Conservation (phyloP, 2,329 filamentous ascomycete species). For the Ophiognomonia clavigignenti-juglandacearum region DNA sequence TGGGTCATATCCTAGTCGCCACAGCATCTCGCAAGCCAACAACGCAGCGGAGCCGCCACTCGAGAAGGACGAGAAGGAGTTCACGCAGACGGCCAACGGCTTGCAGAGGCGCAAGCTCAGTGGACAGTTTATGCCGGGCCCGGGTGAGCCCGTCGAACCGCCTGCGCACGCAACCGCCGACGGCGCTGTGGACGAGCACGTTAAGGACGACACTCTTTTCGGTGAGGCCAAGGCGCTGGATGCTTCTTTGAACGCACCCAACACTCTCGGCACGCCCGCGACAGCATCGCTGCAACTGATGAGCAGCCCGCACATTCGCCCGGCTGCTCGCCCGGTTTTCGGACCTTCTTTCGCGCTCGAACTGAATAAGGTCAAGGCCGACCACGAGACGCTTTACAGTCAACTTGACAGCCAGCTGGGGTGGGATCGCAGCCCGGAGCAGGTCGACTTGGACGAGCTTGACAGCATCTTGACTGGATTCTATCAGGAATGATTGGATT, state of each 20-base stretch:
- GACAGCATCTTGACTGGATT: conserved; percentile 79
- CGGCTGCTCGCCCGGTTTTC: conserved; percentile 21
- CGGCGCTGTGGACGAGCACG: conserved; percentile 32
- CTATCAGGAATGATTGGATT: conserved; percentile 32
- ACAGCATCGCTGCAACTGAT: conserved; percentile 40
- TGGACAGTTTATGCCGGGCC: conserved; percentile 36
- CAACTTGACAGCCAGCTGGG: conserved; percentile 43
- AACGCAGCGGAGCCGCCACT: conserved; percentile 82
- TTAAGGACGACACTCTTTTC: conserved; percentile 50
- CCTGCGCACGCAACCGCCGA: conserved; percentile 28
- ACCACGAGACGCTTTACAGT: conserved; percentile 34
- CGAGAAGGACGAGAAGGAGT: conserved; percentile 93
- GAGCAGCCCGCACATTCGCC: conserved; percentile 52
- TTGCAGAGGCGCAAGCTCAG: conserved; percentile 64
- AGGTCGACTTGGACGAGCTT: conserved; percentile 87
- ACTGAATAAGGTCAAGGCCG: conserved; percentile 32
- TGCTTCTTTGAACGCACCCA: neutral
- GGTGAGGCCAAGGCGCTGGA: conserved; percentile 31
- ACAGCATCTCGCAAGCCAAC: conserved; percentile 47
- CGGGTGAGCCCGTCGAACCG: conserved; percentile 24
- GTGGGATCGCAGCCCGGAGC: conserved; percentile 74
- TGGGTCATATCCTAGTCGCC: conserved; percentile 54
- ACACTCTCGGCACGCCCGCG: conserved; percentile 17
- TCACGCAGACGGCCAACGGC: conserved; percentile 88
- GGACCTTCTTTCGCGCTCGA: conserved; percentile 31